Base-by-base conservation (phyloP, 495 filamentous ascomycete species). In the Apiosordaria backusii region DNA sequence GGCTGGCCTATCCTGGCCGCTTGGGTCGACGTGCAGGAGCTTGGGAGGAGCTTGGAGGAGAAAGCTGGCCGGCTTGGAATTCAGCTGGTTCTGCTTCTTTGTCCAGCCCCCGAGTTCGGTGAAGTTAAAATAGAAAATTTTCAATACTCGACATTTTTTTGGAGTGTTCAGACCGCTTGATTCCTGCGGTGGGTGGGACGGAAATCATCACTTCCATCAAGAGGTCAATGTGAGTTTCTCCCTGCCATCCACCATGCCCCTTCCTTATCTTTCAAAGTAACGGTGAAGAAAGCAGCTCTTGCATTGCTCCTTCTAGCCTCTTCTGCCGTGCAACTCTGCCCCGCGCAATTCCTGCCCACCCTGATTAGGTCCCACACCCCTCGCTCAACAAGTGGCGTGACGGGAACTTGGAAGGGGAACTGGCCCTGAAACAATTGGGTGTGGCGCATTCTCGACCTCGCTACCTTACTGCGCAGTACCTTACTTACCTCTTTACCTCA, bases 241-340 rank as follows among this genome's bases (percentile, higher is more conserved):
- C n/a, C 35, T 45, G 10, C 35, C 29, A 35, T 45, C 9, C 13
- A 7, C 35, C 5, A 3, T 2, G 10, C 9, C 35, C 35, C 10
- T 45, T 45, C 35, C 35, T 45, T 45, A 45, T 45, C 35, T 45
- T 35, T 45, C 35, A 45, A 15, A 45, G 35, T 45, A 15, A 45
- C 35, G 35, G 35, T 45, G 35, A 45, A 45, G 35, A 45, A 7
- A 45, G 35, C 10, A 45, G 35, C 35, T 45, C 6, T 7, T 45
- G 35, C 35, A 45, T 45, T 45, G 35, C 35, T 45, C 35, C 35
- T 45, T 45, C 35, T 45, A 45, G 35, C 55, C 26, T 18, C 55
- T 58, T 16, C 21, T 22, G 55, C 55, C 26, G 55, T 58, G 55
- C 55, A 24, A 58, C 55, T 57, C 55, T 58, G n/a, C 55, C 55